Base-by-base conservation (phyloP, 306 rosid species). In the Coriaria nepalensis region DNA sequence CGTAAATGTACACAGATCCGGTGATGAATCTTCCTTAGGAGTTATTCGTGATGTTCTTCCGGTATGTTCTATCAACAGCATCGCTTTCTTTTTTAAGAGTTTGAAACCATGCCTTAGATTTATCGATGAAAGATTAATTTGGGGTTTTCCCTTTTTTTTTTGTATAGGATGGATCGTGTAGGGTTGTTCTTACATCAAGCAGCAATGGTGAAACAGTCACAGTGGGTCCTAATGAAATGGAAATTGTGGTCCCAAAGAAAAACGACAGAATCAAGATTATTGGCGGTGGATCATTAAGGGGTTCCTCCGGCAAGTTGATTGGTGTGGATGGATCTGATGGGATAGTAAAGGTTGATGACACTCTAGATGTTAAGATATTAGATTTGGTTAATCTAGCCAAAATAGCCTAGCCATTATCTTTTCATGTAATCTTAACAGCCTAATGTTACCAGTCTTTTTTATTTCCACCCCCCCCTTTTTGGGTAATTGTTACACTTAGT, bases 311-410 rank as follows among this genome's bases (percentile, higher is more conserved):
- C 46, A 92, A 92, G 77, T 80, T 92, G 73, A 92, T 92, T 12
- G 98, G 98, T 59, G 93, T 92, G 12, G 98, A 92, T 56, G 98
- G 96, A 29, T 85, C 87, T 8, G 98, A 92, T 47, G 98, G 98
- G 29, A 92, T 92, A 62, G 98, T 92, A 42, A 92, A 85, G 66
- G 78, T 86, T 67, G 98, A 92, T 43, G 94, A 74, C 59, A 84
- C 98, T 1, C 68, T 85, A 35, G 98, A 92, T 57, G 98, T 92
- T 40, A 85, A 92, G 79, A 92, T 92, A 55, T 79, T 92, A 53
- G 96, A 85, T 70, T 47, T 92, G 32, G 84, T 73, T 56, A 69
- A 71, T 68, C 77, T 92, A 60, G 95, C 98, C 10, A 92, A 92
- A 72, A 68, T 92, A 71, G 94, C 75, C 32, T 74, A 75, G 35